Conservation (phyloP, 1,284 basidiomycete species). For the Cryptococcus sp. region DNA sequence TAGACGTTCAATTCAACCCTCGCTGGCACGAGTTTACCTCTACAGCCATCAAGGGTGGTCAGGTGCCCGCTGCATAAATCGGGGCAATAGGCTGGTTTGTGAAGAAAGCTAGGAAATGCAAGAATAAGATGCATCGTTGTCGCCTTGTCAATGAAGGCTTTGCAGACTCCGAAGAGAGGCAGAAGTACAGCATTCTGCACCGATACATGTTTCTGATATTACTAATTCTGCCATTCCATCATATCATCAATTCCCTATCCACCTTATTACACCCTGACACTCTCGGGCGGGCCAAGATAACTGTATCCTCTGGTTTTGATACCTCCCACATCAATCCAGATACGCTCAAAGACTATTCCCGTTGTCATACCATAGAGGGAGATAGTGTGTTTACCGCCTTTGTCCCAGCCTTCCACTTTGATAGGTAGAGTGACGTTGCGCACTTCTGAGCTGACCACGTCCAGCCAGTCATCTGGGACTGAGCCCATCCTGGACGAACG, state of each 20-base stretch:
- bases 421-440: conserved; percentile 34
- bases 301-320: conserved; percentile 33
- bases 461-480: conserved; percentile 55
- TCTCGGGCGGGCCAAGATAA: conserved; percentile 41
- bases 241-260: no score
- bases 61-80: conserved; percentile 42
- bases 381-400: conserved; percentile 33
- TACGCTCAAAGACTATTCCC: conserved; percentile 42
- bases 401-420: conserved; percentile 4
- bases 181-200: no score
- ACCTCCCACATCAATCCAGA: conserved; percentile 39
- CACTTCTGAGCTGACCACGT: conserved; percentile 32
- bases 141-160: no score
- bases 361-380: conserved; percentile 36
- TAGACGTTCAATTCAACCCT: conserved; percentile 88
- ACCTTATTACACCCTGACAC: conserved; percentile 22
- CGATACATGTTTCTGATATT: no score
- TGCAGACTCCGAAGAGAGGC: no score
- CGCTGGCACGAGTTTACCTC: conserved; percentile 88
- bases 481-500: conserved; percentile 45
- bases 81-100: no score
- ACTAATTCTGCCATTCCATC: no score
- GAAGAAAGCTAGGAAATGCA: no score
- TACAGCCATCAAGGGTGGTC: conserved; percentile 77
- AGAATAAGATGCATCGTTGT: no score